A percentile compares a stretch with the other conserved stretches of the same genome.
Conservation (phyloP, 352 stramenopile genomes). For the Globisporangium cystogenes region DNA sequence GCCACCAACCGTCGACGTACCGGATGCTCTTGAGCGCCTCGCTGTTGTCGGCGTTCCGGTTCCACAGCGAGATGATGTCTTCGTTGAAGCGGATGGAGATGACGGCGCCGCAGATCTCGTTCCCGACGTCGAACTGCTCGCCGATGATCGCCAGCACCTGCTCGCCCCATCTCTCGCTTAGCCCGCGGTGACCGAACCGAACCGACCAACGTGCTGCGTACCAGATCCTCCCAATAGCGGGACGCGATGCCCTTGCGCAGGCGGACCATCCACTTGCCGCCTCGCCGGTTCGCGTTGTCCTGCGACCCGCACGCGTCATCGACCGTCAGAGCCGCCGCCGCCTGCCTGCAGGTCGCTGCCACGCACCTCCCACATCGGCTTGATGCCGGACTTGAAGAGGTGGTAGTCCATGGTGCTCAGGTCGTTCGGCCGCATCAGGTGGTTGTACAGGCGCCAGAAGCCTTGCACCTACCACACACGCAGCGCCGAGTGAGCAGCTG, state of each 20-base stretch:
- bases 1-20: no score
- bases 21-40: conserved; percentile 83
- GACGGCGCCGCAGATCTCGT: conserved; percentile 90
- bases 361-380: conserved; percentile 89
- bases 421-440: conserved; percentile 89
- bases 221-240: conserved; percentile 91
- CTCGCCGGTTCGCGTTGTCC: conserved; percentile 86
- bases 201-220: conserved; percentile 14
- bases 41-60: conserved; percentile 91
- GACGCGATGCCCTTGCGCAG: conserved; percentile 90
- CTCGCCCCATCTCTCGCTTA: not conserved
- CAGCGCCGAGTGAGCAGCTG: no score
- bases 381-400: conserved; percentile 93
- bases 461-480: conserved; percentile 62
- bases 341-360: not conserved
- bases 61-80: conserved; percentile 94
- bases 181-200: no score
- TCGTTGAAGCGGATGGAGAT: conserved; percentile 91
- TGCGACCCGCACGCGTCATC: not conserved
- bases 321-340: not conserved
- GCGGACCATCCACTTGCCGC: conserved; percentile 92
- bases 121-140: conserved; percentile 93
- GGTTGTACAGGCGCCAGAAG: conserved; percentile 93
- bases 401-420: conserved; percentile 92
- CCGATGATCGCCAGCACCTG: conserved; percentile 90